Conservation (phyloP, 2,329 filamentous ascomycete species). For the Hansfordia pulvinata region DNA sequence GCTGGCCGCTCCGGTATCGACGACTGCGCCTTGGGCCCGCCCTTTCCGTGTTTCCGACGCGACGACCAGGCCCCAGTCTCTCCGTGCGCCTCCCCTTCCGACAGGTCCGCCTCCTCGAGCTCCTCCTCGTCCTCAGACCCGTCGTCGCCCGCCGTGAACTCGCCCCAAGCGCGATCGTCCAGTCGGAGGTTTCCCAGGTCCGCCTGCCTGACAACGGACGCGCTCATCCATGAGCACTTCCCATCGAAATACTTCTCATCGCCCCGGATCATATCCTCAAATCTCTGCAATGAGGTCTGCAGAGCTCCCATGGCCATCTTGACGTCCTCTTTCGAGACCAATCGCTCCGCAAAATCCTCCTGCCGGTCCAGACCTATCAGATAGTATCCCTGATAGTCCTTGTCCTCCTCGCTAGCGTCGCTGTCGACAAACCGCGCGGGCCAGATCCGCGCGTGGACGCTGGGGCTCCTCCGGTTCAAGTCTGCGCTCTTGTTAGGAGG, state of each 20-base stretch:
- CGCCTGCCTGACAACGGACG: constrained; percentile 20
- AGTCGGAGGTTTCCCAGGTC: constrained; percentile 28
- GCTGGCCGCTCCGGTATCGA: constrained; percentile 12
- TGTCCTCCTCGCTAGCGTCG: constrained; percentile 10
- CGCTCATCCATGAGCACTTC: constrained; percentile 32
- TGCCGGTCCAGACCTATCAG: constrained; percentile 40
- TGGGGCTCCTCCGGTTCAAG: constrained; percentile 35
- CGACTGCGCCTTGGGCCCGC: constrained; percentile 4
- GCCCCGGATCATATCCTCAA: constrained; percentile 30
- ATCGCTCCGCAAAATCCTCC: too few species aligned
- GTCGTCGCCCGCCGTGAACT: constrained; percentile 25
- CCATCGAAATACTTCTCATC: constrained; percentile 35
- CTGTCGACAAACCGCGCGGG: constrained; percentile 40
- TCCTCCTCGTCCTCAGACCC: constrained; percentile 23
- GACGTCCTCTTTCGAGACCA: constrained; percentile 24
- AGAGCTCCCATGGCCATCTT: constrained; percentile 28
- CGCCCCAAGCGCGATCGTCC: constrained; percentile 35
- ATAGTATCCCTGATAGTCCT: constrained; percentile 46
- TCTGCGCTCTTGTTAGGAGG: constrained; percentile 23
- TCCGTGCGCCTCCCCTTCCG: constrained; percentile 16
- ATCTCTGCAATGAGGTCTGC: constrained; percentile 26
- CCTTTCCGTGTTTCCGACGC: constrained; percentile 4
- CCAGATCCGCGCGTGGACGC: constrained; percentile 45
- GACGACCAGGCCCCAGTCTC: constrained; percentile 11
- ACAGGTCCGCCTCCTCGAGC: constrained; percentile 22